These are phyloP conservation scores for Alloteropsis angusta DNA, from an alignment of 202 grass and related monocot species.

Conservation along the genomic window DNA sequence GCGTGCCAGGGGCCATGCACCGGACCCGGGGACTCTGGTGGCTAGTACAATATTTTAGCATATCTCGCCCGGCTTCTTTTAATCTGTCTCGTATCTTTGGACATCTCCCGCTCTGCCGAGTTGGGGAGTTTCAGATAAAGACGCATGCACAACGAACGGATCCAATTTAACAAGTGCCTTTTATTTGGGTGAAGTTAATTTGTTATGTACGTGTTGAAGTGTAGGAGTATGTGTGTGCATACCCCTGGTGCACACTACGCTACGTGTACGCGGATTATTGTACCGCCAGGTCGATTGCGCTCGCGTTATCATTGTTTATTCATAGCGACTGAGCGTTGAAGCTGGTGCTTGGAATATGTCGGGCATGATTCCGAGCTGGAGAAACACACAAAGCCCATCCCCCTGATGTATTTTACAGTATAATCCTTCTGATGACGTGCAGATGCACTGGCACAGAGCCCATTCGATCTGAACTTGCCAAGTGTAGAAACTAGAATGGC, in stretches of 20 bases:
- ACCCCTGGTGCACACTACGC: background rate
- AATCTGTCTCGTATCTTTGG: conserved; percentile 34
- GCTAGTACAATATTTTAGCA: conserved; percentile 3
- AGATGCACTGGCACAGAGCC: background rate
- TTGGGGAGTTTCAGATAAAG: background rate
- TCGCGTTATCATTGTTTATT: background rate
- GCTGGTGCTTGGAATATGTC: background rate
- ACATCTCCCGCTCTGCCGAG: background rate
- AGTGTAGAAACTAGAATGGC: background rate
- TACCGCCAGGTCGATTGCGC: background rate
- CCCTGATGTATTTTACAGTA: background rate
- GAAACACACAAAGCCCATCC: no score
- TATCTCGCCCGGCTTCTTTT: conserved; percentile 7
- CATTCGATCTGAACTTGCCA: background rate
- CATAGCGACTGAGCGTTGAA: background rate
- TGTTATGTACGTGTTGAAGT: background rate
- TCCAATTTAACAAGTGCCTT: no score
- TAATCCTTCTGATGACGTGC: background rate
- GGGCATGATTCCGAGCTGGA: background rate
- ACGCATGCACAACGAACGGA: background rate
- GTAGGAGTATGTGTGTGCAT: background rate
- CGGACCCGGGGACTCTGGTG: background rate
- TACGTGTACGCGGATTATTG: background rate
- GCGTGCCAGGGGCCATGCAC: background rate
- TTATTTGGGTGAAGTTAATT: no score